Percentiles rank a stretch among this genome's conserved stretches.
These are phyloP conservation scores for Aureobasidium sp. DNA, from an alignment of 2,329 filamentous ascomycete species.

Conservation along the genomic window DNA sequence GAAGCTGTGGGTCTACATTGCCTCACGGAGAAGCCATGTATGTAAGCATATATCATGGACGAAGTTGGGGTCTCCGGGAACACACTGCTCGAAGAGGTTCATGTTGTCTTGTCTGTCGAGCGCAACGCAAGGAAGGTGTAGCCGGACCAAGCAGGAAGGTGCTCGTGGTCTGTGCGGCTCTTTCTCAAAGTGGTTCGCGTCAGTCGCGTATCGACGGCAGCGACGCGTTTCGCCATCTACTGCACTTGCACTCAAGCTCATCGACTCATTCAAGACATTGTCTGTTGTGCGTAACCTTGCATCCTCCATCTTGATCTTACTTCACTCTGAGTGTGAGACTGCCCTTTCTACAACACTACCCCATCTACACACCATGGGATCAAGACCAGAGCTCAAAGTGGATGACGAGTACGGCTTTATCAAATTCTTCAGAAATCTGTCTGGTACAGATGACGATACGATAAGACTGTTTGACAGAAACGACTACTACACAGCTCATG, in stretches of 20 bases:
- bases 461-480: conserved; percentile 89
- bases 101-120: background rate
- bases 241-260: background rate
- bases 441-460: conserved; percentile 64
- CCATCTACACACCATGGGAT: conserved; percentile 37
- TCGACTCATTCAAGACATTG: background rate
- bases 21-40: background rate
- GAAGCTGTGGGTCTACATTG: background rate
- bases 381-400: conserved; percentile 57
- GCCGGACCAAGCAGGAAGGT: background rate
- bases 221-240: background rate
- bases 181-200: background rate
- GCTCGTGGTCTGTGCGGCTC: background rate
- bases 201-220: background rate
- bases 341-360: background rate
- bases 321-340: background rate
- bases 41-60: background rate
- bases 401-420: conserved; percentile 98
- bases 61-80: background rate
- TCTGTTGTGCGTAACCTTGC: background rate
- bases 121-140: background rate
- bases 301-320: background rate
- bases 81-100: too few species aligned
- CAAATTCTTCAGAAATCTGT: conserved; percentile 83
- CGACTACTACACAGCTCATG: conserved; percentile 94